Evolutionary conservation across 164 flowering plant species (phyloP).

Genomic region (Malania oleifera): DNA sequence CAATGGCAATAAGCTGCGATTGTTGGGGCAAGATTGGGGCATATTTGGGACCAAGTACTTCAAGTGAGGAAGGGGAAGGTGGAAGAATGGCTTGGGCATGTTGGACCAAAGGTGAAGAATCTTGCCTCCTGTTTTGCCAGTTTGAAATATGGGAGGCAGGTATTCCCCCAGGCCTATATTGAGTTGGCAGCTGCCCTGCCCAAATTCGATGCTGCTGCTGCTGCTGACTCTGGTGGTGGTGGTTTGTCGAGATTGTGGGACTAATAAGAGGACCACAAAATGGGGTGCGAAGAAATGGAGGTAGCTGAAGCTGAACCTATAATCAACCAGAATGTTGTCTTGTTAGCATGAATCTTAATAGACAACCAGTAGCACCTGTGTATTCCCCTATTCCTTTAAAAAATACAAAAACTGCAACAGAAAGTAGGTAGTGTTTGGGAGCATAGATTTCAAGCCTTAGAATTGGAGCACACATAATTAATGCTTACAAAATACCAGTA

Average conservation of each 20-base stretch:
- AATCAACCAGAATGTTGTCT: constrained; percentile 3
- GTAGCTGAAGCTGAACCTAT: constrained; percentile 32
- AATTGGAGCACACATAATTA: too few species aligned
- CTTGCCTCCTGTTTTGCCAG: constrained; percentile 41
- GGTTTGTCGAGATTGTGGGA: constrained; percentile 18
- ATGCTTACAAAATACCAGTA: too few species aligned
- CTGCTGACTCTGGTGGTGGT: constrained; percentile 24
- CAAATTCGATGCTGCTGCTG: constrained; percentile 31
- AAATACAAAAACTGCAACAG: too few species aligned
- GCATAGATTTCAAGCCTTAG: too few species aligned
- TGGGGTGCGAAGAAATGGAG: constrained; percentile 26
- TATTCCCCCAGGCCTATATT: constrained; percentile 23
- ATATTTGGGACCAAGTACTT: constrained; percentile 29
- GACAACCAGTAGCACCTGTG: too few species aligned
- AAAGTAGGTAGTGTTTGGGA: too few species aligned
- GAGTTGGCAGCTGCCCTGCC: constrained; percentile 38
- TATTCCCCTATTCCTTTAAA: too few species aligned
- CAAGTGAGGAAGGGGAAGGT: constrained; percentile 26
- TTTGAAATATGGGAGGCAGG: constrained; percentile 20
- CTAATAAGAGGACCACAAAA: constrained; percentile 14
- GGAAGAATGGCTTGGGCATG: constrained; percentile 16
- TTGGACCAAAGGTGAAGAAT: constrained; percentile 20
- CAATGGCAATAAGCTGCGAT: constrained; percentile 25
- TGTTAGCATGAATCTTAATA: too few species aligned
- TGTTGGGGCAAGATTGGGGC: constrained; percentile 23